Evolutionary conservation across 2,329 filamentous ascomycete species (phyloP).

Genomic region (Xylaria digitata): DNA sequence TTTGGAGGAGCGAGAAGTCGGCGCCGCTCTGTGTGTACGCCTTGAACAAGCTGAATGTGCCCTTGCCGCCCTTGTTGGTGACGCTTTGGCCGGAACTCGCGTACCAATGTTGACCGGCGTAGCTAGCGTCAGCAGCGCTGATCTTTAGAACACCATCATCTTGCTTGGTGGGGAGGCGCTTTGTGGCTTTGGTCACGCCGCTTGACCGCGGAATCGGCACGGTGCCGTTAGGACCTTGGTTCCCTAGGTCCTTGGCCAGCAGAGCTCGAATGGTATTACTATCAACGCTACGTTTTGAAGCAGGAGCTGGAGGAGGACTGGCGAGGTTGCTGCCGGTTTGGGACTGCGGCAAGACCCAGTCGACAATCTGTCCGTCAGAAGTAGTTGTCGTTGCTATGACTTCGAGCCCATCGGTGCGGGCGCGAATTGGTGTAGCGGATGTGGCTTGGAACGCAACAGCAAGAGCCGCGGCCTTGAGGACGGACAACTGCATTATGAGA

Average conservation of each 20-base stretch:
- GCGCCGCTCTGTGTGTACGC: constrained; percentile 22
- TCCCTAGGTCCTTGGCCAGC: constrained; percentile 13
- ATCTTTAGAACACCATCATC: constrained; percentile 16
- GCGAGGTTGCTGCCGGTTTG: constrained; percentile 26
- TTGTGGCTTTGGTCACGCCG: constrained; percentile 5
- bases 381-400: constrained; percentile 35
- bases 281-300: constrained; percentile 12
- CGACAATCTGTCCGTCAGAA: constrained; percentile 31
- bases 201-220: constrained; percentile 31
- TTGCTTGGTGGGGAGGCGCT: constrained; percentile 27
- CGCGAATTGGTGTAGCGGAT: constrained; percentile 25
- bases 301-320: constrained; percentile 23
- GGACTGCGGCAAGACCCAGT: constrained; percentile 37
- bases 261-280: constrained; percentile 10
- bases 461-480: constrained; percentile 37
- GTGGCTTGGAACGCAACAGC: constrained; percentile 28
- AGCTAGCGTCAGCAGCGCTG: constrained; percentile 10
- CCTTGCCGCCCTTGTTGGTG: constrained; percentile 35
- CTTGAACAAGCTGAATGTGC: constrained; percentile 37
- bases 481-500: constrained; percentile 28
- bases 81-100: constrained; percentile 34
- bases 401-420: constrained; percentile 17
- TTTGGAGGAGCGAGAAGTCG: constrained; percentile 39
- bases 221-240: constrained; percentile 36
- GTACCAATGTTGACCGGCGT: constrained; percentile 36